Evolutionary conservation across 2,329 filamentous ascomycete genomes (phyloP).

Genomic region (Fonsecaea pugnacius): DNA sequence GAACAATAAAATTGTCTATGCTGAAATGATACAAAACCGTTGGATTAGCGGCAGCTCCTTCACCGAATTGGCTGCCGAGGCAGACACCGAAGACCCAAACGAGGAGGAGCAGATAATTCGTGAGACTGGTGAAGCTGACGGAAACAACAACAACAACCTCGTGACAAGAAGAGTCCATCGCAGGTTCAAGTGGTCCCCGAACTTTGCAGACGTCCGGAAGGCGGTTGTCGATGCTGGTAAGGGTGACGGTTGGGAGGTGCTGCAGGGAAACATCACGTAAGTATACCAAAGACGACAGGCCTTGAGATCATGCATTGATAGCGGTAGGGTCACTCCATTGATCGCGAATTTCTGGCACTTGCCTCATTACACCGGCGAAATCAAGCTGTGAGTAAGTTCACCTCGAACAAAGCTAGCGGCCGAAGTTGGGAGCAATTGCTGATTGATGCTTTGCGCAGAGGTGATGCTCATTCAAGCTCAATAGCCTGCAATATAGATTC

Average conservation of each 20-base stretch:
- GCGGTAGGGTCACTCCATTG: constrained; percentile 77
- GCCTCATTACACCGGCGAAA: constrained; percentile 68
- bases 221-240: constrained; percentile 79
- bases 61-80: constrained; percentile 70
- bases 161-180: constrained; percentile 67
- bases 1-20: constrained; percentile 74
- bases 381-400: constrained; percentile 75
- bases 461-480: constrained; percentile 16
- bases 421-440: constrained; percentile 2
- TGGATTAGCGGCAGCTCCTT: constrained; percentile 89
- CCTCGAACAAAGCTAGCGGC: background rate
- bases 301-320: constrained; percentile 25
- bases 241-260: constrained; percentile 91
- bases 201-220: constrained; percentile 82
- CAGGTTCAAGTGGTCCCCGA: constrained; percentile 93
- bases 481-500: background rate
- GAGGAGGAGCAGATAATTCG: constrained; percentile 76
- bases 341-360: constrained; percentile 91
- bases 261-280: constrained; percentile 77
- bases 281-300: constrained; percentile 51
- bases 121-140: constrained; percentile 59
- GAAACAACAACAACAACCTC: constrained; percentile 31
- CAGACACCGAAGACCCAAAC: constrained; percentile 62
- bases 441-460: constrained; percentile 13
- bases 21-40: constrained; percentile 84